Evolutionary conservation across 129 eudicot species (phyloP).

Genomic region (Ambrosia trifida): DNA sequence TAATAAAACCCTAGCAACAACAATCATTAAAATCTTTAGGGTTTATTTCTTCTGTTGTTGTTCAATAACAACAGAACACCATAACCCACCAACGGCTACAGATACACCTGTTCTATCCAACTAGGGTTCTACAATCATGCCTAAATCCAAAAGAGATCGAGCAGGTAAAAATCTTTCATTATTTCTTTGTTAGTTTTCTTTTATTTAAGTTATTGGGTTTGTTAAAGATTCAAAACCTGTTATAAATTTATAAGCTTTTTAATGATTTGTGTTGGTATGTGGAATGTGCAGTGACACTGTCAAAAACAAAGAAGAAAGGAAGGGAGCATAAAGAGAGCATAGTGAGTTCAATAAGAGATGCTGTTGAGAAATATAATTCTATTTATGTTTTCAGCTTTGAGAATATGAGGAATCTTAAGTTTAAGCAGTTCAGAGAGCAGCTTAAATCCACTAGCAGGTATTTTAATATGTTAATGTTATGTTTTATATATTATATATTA

Average conservation of each 20-base stretch:
- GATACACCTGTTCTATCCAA: neutral
- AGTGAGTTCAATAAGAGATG: constrained; percentile 70
- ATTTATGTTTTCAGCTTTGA: constrained; percentile 75
- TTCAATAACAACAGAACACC: neutral
- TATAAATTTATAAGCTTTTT: neutral
- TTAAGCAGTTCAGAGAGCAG: constrained; percentile 85
- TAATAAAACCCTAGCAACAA: constrained; percentile 20
- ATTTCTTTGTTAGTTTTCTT: neutral
- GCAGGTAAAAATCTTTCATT: constrained; percentile 39
- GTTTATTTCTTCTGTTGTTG: constrained; percentile 8
- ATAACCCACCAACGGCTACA: neutral
- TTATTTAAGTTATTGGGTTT: neutral
- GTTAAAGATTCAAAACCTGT: neutral
- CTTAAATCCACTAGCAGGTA: constrained; percentile 84
- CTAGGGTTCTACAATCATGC: constrained; percentile 45
- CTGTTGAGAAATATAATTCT: constrained; percentile 67
- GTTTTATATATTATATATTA: too few species aligned
- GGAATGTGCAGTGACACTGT: constrained; percentile 65
- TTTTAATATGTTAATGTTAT: neutral
- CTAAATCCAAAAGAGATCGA: constrained; percentile 77
- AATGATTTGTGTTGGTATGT: neutral
- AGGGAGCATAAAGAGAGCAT: constrained; percentile 85
- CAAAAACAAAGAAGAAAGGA: constrained; percentile 98
- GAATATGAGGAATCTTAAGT: constrained; percentile 97
- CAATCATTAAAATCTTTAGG: constrained; percentile 1